These are phyloP conservation scores for Aspergillus panamensis DNA, from an alignment of 495 filamentous ascomycete species.

Conservation along the genomic window DNA sequence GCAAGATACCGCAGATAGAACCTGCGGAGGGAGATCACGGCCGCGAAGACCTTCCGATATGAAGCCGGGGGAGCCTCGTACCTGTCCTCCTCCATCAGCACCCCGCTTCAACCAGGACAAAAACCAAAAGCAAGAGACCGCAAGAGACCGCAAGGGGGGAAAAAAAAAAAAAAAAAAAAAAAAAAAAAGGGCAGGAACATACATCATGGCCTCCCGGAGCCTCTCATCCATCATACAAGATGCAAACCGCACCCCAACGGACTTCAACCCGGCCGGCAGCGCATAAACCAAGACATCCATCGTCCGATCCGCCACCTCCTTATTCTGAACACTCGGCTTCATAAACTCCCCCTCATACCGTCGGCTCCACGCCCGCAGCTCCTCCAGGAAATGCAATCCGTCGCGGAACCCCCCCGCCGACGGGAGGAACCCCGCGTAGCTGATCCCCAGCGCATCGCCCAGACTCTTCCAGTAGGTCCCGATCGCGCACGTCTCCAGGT, in stretches of 20 bases:
- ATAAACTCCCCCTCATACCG: slow-evolving; percentile 54
- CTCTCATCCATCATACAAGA: slow-evolving; percentile 58
- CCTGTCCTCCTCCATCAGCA: slow-evolving; percentile 22
- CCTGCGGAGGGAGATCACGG: slow-evolving; percentile 43
- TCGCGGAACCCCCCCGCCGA: slow-evolving; percentile 48
- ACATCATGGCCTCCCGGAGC: slow-evolving; percentile 61
- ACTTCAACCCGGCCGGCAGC: slow-evolving; percentile 47
- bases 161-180: background rate
- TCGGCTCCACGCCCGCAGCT: slow-evolving; percentile 52
- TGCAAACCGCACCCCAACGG: slow-evolving; percentile 44
- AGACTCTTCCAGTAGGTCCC: slow-evolving; percentile 62
- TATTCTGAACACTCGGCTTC: slow-evolving; percentile 53
- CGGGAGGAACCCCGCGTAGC: slow-evolving; percentile 40
- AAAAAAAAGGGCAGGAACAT: slow-evolving; percentile 3
- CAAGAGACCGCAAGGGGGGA: too few relatives aligned
- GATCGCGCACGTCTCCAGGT: slow-evolving; percentile 58
- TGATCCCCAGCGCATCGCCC: slow-evolving; percentile 58
- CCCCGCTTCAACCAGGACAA: too few relatives aligned
- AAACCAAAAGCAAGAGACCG: background rate
- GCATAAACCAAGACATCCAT: slow-evolving; percentile 56
- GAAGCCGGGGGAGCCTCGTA: slow-evolving; percentile 38
- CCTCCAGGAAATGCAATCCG: slow-evolving; percentile 60
- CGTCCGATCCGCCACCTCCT: slow-evolving; percentile 52
- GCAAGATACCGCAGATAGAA: slow-evolving; percentile 51
- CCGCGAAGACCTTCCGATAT: slow-evolving; percentile 36